Base-by-base conservation (phyloP, 2,329 filamentous ascomycete genomes). In the Aureobasidium mangrovei region DNA sequence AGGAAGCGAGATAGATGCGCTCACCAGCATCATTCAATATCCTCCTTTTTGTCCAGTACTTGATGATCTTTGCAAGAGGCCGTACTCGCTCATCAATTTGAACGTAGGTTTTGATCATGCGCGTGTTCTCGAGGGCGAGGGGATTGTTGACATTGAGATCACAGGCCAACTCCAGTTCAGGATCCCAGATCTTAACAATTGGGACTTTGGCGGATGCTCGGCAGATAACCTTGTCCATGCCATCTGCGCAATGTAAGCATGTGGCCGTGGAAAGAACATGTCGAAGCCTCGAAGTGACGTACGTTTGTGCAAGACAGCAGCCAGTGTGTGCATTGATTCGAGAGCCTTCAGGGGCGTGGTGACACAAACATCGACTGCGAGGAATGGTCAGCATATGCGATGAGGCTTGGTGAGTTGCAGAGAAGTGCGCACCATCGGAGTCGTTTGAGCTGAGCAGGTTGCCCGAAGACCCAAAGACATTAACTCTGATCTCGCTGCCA, bases 121-220 rank as follows among this genome's bases (percentile, higher is more conserved):
- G 83, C 10, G 93, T 98, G 65, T 98, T 98, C 69, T 97, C 91
- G 58, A 98, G 75, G 3, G 93, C 93, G 52, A 94, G 72, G 0
- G 91, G 93, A 64, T 97, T 98, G 74, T 98, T 98, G 72, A 98
- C 91, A 63, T 98, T 98, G 85, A 98, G 93, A 67, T 98, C 93
- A 69, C 91, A 96, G 12, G 90, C 87, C 48, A 98, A 77, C 60
- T 84, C 77, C 55, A 96, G 76, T 68, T 95, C 89, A 3, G 93
- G 93, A 68, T 98, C 93, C 91, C 93, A 98, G 54, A 95, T 88
- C 74, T 97, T 97, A 62, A 98, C 93, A 65, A 98, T 98, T 3
- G 93, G 91, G 10, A 98, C 93, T 71, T 96, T 97, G 57, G 93
- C 93, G 40, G 86, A 88, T 29, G 89, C 89, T 51, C 97, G 89